phyloP scores from a whole-genome alignment of 352 stramenopile species.

The Globisporangium lucens region DNA sequence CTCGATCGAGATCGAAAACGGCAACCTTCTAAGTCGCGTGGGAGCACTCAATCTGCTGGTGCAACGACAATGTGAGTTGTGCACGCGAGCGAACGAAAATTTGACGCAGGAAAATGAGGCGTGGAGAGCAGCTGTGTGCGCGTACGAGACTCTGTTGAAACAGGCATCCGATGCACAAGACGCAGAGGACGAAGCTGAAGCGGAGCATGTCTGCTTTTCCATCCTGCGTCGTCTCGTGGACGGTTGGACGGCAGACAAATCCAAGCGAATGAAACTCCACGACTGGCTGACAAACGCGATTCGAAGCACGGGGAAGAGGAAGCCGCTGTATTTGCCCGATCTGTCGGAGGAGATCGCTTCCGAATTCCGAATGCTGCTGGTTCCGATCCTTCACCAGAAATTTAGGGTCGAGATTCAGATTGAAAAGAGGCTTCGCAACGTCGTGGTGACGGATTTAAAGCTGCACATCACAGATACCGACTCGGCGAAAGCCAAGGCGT shows the following conservation, averaged over 20 bases:
- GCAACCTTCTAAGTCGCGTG: slow-evolving; percentile 35
- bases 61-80: slow-evolving; percentile 27
- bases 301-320: slow-evolving; percentile 44
- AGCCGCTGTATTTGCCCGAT: slow-evolving; percentile 54
- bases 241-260: slow-evolving; percentile 66
- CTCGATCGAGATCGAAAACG: slow-evolving; percentile 37
- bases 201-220: slow-evolving; percentile 57
- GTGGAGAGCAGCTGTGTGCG: slow-evolving; percentile 40
- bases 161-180: slow-evolving; percentile 19
- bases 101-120: slow-evolving; percentile 30
- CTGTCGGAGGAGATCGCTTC: slow-evolving; percentile 60
- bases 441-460: slow-evolving; percentile 62
- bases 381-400: slow-evolving; percentile 52
- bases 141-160: slow-evolving; percentile 43
- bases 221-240: slow-evolving; percentile 55
- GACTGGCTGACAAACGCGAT: slow-evolving; percentile 76
- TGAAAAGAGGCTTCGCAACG: slow-evolving; percentile 52
- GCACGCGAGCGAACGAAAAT: slow-evolving; percentile 25
- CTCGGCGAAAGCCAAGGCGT: slow-evolving; percentile 26
- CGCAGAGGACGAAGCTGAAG: slow-evolving; percentile 39
- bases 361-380: slow-evolving; percentile 57
- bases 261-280: slow-evolving; percentile 66
- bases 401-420: slow-evolving; percentile 59
- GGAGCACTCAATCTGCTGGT: slow-evolving; percentile 31
- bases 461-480: slow-evolving; percentile 34